A percentile compares a stretch with the other conserved stretches of the same genome.
Conservation (phyloP, 495 filamentous ascomycete species). For the Penicillium fimorum region DNA sequence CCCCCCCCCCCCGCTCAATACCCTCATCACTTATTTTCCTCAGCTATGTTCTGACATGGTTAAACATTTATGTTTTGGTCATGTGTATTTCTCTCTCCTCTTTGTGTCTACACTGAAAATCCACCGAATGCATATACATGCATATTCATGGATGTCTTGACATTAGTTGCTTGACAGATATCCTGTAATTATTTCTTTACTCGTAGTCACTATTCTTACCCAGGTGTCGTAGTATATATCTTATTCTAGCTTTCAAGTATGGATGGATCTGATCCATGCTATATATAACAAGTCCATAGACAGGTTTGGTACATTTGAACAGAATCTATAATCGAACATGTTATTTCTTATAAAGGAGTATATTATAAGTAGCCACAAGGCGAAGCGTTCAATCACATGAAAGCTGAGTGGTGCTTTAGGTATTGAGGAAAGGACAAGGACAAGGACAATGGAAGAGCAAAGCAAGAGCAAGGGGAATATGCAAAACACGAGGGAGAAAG, state of each 20-base stretch:
- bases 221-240: too few relatives aligned
- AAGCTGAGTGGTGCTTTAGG: constrained; percentile 1
- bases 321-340: not conserved
- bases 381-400: constrained; percentile 5
- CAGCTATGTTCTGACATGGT: not conserved
- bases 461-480: not conserved
- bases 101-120: not conserved
- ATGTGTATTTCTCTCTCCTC: not conserved
- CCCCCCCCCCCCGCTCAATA: constrained; percentile 2
- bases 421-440: constrained; percentile 4
- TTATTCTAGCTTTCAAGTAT: too few relatives aligned
- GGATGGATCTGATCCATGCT: too few relatives aligned
- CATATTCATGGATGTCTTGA: not conserved
- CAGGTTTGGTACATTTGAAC: not conserved
- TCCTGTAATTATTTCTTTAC: not conserved
- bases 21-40: not conserved
- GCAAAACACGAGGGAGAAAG: not conserved
- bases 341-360: not conserved
- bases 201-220: not conserved
- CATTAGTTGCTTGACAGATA: not conserved
- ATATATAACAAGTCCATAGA: too few relatives aligned
- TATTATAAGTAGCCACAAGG: not conserved
- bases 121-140: not conserved
- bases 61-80: not conserved
- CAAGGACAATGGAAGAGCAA: constrained; percentile 1